A percentile compares a stretch with the other conserved stretches of the same genome.
Conservation (phyloP, 148 eudicot species). For the Limonium bicolor region DNA sequence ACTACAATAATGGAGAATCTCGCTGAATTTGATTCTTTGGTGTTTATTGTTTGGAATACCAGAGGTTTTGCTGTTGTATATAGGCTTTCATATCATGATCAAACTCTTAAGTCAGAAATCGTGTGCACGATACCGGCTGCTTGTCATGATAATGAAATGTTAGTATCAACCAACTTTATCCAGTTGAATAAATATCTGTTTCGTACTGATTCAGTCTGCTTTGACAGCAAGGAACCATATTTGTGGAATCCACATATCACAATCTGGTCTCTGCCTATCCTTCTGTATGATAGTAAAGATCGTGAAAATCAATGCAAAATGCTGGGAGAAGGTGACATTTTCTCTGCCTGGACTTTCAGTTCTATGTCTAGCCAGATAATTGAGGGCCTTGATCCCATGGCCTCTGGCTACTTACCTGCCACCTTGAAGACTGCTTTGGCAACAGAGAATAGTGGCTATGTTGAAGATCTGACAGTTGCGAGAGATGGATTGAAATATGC, state of each 20-base stretch:
- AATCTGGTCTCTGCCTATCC: constrained; percentile 49
- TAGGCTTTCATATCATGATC: constrained; percentile 34
- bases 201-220: constrained; percentile 58
- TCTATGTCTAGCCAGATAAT: constrained; percentile 8
- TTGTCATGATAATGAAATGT: constrained; percentile 22
- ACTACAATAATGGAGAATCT: constrained; percentile 12
- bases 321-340: constrained; percentile 44
- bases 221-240: constrained; percentile 35
- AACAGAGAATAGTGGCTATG: not conserved
- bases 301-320: constrained; percentile 25
- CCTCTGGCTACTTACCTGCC: not conserved
- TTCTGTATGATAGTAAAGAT: constrained; percentile 19
- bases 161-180: constrained; percentile 28
- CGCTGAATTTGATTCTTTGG: constrained; percentile 15
- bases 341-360: constrained; percentile 25
- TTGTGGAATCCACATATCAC: constrained; percentile 77
- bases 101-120: constrained; percentile 29
- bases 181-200: constrained; percentile 36
- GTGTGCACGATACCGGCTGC: constrained; percentile 41
- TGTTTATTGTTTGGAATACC: constrained; percentile 60
- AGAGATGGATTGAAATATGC: constrained; percentile 18
- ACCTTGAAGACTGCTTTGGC: constrained; percentile 6
- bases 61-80: constrained; percentile 49
- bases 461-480: constrained; percentile 7
- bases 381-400: constrained; percentile 9